These are phyloP conservation scores for Phytophthora tubulina DNA, from an alignment of 352 stramenopile genomes.

Conservation along the genomic window DNA sequence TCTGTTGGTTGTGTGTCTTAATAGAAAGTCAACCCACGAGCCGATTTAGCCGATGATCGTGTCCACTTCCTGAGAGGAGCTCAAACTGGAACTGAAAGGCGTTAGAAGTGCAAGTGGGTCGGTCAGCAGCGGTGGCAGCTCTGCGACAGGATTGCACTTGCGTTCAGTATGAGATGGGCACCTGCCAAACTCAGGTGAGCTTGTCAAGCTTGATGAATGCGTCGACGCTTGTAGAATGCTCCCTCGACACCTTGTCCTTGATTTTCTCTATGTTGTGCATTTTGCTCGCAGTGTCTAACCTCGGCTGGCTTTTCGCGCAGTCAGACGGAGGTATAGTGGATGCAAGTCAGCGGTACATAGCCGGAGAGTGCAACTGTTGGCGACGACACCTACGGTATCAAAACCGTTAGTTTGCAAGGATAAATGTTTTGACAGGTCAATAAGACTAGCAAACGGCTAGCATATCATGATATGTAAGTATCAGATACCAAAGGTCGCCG, in stretches of 20 bases:
- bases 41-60: constrained; percentile 19
- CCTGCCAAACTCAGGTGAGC: constrained; percentile 13
- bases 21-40: constrained; percentile 9
- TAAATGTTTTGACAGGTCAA: not conserved
- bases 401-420: constrained; percentile 3
- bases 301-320: constrained; percentile 25
- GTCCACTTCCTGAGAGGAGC: constrained; percentile 27
- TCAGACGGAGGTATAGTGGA: constrained; percentile 15
- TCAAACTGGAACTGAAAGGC: constrained; percentile 2
- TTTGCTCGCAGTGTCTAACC: constrained; percentile 26
- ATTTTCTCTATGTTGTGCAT: constrained; percentile 38
- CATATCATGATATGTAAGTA: not conserved
- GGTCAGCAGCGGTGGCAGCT: not conserved
- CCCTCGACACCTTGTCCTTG: constrained; percentile 6
- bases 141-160: constrained; percentile 25
- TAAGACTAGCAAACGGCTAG: not conserved
- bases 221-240: constrained; percentile 4
- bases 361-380: not conserved
- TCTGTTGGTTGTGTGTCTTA: not conserved
- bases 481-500: not conserved
- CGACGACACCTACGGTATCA: not conserved
- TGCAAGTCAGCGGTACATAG: not conserved
- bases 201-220: not conserved
- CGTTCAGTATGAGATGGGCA: constrained; percentile 21
- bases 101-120: not conserved